Percentiles rank a stretch among this genome's conserved stretches.
These are phyloP conservation scores for Pisolithus thermaeus DNA, from an alignment of 1,284 basidiomycete genomes.

Conservation along the genomic window DNA sequence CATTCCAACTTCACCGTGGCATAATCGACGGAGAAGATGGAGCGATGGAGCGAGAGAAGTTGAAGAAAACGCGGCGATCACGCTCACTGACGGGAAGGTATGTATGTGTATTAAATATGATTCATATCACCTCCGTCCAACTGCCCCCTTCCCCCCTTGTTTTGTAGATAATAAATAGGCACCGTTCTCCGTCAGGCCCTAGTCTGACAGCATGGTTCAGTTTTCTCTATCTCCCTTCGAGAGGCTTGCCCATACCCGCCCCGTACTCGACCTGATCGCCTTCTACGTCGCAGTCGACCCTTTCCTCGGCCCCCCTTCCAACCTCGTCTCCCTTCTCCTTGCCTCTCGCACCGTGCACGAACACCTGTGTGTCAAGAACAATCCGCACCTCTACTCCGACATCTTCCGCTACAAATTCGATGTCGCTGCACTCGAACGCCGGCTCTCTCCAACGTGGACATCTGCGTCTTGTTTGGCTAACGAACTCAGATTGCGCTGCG, in stretches of 20 bases:
- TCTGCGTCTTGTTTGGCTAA: constrained; percentile 31
- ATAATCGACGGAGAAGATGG: constrained; percentile 26
- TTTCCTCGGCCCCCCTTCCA: constrained; percentile 36
- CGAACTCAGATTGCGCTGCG: constrained; percentile 37
- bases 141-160: constrained; percentile 14
- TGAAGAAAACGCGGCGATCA: constrained; percentile 44
- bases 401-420: constrained; percentile 65
- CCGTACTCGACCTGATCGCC: constrained; percentile 36
- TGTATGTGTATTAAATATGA: constrained; percentile 16
- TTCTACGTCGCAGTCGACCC: constrained; percentile 31
- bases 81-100: constrained; percentile 22
- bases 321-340: constrained; percentile 42
- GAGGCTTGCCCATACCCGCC: constrained; percentile 18
- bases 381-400: constrained; percentile 49
- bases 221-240: constrained; percentile 14
- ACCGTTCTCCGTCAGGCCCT: constrained; percentile 9
- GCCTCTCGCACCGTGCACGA: constrained; percentile 43
- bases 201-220: constrained; percentile 2
- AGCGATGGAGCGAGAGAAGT: not conserved
- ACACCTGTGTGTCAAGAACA: constrained; percentile 31
- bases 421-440: constrained; percentile 44
- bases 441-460: constrained; percentile 39
- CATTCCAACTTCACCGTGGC: constrained; percentile 28
- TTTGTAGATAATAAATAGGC: constrained; percentile 22
- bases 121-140: constrained; percentile 29